Base-by-base conservation (phyloP, 148 eudicot species). In the Dianthus caryophyllus region DNA sequence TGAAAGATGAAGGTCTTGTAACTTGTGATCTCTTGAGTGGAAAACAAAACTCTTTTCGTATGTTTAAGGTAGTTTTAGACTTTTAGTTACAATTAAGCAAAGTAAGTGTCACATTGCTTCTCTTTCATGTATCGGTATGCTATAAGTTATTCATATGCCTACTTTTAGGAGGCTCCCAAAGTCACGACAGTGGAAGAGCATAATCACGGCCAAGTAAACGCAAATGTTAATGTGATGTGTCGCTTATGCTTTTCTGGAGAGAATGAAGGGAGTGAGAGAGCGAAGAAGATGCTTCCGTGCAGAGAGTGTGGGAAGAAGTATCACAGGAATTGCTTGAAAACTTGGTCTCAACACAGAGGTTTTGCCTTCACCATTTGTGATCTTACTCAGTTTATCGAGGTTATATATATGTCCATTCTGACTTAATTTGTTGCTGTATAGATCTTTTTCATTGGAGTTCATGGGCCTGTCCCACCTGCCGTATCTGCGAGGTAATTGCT, bases 381-480 rank as follows among this genome's bases (percentile, higher is more conserved):
- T 14, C 9, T n/a, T n/a, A n/a, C 22, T 53, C 24, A 2, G 12
- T 53, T 0, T 53, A 22, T 31, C 18, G 16, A 58, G 21, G 62
- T 58, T 21, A 17, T 58, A 29, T n/a, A 29, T n/a, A 29, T 6
- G 16, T 31, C 62, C 38, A 29, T 27, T 64, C 7, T 74, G 55
- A 57, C 38, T 5, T 56, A 6, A 51, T 15, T 64, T 56, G 70
- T 13, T 24, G 8, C 30, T 25, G 58, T 75, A 69, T 88, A 89
- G 98, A 93, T 84, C 76, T 93, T 71, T 93, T 93, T 80, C 98
- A 90, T 63, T 93, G 98, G 98, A 90, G 98, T 71, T 90, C 90
- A 43, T 93, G 96, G 98, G 67, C 92, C 29, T 93, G 98, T 71
- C 97, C 98, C 60, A 88, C 97, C 38, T 90, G 98, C 83, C 89